Conservation (phyloP, 176 grass and related monocot species). For the Alopecurus myosuroides region DNA sequence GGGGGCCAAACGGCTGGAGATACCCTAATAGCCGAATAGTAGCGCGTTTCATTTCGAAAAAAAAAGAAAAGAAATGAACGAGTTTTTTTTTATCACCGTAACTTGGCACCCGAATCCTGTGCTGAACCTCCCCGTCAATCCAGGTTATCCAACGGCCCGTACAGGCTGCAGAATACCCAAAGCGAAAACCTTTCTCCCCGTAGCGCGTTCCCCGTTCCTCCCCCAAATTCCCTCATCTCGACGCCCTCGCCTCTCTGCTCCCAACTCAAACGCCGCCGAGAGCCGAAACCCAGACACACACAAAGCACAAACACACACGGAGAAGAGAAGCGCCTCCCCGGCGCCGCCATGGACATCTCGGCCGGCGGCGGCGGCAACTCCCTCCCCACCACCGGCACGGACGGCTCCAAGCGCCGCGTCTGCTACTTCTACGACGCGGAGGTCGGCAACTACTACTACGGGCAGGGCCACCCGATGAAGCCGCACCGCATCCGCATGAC, state of each 20-base stretch:
- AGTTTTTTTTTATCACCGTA: no score
- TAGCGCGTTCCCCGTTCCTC: background rate
- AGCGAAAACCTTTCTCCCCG: background rate
- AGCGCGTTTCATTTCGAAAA: no score
- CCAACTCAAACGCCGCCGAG: slow-evolving; percentile 30
- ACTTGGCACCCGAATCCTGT: background rate
- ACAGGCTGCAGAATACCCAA: background rate
- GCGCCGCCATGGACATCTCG: slow-evolving; percentile 37
- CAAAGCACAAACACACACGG: background rate
- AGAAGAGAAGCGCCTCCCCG: background rate
- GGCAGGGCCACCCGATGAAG: slow-evolving; percentile 88
- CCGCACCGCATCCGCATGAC: slow-evolving; percentile 95
- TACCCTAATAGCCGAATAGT: no score
- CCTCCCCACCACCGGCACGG: slow-evolving; percentile 47
- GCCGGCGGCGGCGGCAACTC: slow-evolving; percentile 65
- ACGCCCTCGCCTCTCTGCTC: background rate
- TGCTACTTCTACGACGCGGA: slow-evolving; percentile 98
- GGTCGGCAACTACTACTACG: slow-evolving; percentile 99
- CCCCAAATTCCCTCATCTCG: background rate
- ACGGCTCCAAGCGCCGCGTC: slow-evolving; percentile 73
- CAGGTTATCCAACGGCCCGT: background rate
- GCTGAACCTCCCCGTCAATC: background rate
- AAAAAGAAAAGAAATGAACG: no score
- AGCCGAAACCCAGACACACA: background rate
- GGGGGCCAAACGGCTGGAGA: no score